phyloP scores from a whole-genome alignment of 257 asterid genomes.

The Gentiana macrophylla region DNA sequence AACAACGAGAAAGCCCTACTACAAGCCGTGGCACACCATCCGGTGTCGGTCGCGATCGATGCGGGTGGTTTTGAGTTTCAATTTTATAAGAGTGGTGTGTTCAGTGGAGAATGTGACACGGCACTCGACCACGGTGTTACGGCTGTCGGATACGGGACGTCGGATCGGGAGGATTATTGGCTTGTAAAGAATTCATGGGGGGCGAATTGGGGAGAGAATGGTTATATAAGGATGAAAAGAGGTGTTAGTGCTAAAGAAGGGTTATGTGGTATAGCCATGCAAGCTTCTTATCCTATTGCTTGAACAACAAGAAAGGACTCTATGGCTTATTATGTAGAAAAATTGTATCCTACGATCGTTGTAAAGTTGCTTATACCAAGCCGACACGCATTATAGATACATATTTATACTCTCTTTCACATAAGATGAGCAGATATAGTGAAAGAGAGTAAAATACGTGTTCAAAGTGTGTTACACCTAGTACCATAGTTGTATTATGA shows the following conservation, averaged over 20 bases:
- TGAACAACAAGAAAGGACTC: background rate
- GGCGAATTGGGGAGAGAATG: slow-evolving; percentile 12
- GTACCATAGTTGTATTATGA: no score
- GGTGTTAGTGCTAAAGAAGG: slow-evolving; percentile 5
- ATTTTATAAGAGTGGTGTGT: slow-evolving; percentile 5
- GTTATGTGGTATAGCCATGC: slow-evolving; percentile 10
- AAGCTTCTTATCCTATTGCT: slow-evolving; percentile 10
- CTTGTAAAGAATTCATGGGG: slow-evolving; percentile 35
- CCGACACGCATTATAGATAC: no score
- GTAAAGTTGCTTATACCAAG: no score
- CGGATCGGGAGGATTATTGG: slow-evolving; percentile 21
- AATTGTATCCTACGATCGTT: no score
- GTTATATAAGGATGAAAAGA: slow-evolving; percentile 13
- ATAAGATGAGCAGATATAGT: no score
- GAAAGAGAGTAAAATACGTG: no score
- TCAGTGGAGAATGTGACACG: slow-evolving; percentile 3
- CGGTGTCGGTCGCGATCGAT: background rate
- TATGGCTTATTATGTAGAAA: no score
- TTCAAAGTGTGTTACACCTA: no score
- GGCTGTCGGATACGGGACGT: slow-evolving; percentile 7
- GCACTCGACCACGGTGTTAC: slow-evolving; percentile 5
- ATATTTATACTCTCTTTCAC: no score
- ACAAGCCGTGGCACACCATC: background rate
- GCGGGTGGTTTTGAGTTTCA: background rate
- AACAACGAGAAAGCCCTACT: slow-evolving; percentile 1